Conservation (phyloP, 305 asterid species). For the Withania somnifera region DNA sequence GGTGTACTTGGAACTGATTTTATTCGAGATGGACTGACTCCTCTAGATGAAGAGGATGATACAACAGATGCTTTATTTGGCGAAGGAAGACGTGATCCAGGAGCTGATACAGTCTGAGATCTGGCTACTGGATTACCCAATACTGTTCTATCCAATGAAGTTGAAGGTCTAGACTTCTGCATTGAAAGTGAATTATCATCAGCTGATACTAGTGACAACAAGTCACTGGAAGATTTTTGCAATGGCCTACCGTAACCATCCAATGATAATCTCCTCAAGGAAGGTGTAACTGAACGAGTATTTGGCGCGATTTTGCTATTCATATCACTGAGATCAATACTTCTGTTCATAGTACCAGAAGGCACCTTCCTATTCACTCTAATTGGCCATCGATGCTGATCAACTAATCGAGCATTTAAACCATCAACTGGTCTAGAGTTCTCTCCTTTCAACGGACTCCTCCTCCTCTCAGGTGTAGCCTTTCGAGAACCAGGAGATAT, state of each 20-base stretch:
- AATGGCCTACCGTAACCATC: conserved; percentile 43
- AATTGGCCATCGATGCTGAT: conserved; percentile 84
- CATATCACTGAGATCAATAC: conserved; percentile 52
- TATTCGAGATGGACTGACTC: conserved; percentile 46
- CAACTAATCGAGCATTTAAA: conserved; percentile 39
- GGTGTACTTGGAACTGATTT: conserved; percentile 30
- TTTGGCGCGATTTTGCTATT: conserved; percentile 22
- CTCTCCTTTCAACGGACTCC: conserved; percentile 71
- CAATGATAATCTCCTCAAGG: conserved; percentile 49
- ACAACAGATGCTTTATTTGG: conserved; percentile 24
- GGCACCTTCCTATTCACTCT: conserved; percentile 35
- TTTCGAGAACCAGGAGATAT: conserved; percentile 33
- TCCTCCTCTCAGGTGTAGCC: conserved; percentile 62
- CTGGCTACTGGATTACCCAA: conserved; percentile 35
- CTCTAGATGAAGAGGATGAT: conserved; percentile 39
- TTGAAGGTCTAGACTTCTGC: conserved; percentile 34
- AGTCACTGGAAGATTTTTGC: conserved; percentile 47
- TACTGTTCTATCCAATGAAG: conserved; percentile 39
- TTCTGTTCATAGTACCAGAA: conserved; percentile 27
- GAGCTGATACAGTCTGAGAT: conserved; percentile 29
- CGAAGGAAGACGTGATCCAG: conserved; percentile 49
- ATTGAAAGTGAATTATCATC: conserved; percentile 22
- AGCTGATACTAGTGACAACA: conserved; percentile 10
- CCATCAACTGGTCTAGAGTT: conserved; percentile 61
- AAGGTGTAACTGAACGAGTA: conserved; percentile 25